Conservation (phyloP, 371 early-diverging fungal species). For the Mortierella sp. region DNA sequence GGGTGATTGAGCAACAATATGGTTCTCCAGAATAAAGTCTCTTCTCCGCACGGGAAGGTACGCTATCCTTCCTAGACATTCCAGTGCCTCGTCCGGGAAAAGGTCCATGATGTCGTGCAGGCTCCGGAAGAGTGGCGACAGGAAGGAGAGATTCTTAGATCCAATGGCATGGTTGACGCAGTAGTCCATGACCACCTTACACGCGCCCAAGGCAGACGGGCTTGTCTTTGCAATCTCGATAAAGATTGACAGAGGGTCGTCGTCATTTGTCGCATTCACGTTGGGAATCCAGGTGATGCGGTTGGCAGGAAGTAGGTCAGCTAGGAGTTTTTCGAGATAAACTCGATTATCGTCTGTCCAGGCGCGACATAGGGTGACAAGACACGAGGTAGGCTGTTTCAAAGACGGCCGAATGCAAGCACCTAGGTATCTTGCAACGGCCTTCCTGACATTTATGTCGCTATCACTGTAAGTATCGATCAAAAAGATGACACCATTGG, state of each 20-base stretch:
- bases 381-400: background rate
- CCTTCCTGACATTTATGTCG: background rate
- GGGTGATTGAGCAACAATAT: slow-evolving; percentile 14
- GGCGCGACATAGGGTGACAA: background rate
- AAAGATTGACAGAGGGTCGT: slow-evolving; percentile 9
- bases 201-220: background rate
- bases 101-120: slow-evolving; percentile 10
- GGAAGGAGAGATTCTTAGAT: slow-evolving; percentile 10
- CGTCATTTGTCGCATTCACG: background rate
- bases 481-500: background rate
- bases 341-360: background rate
- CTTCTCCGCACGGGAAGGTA: slow-evolving; percentile 11
- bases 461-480: background rate
- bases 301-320: background rate
- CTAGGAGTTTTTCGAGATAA: background rate
- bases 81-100: slow-evolving; percentile 5
- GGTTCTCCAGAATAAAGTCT: slow-evolving; percentile 12
- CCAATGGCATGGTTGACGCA: slow-evolving; percentile 13
- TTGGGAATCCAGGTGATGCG: slow-evolving; percentile 26
- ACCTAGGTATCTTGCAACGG: slow-evolving; percentile 6
- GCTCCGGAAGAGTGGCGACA: slow-evolving; percentile 3
- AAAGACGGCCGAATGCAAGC: slow-evolving; percentile 1
- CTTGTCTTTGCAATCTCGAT: background rate
- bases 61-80: slow-evolving; percentile 1
- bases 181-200: slow-evolving; percentile 17